A percentile compares a stretch with the other conserved stretches of the same genome.
phyloP scores from a whole-genome alignment of 2,329 filamentous ascomycete species.

The Didymella pomorum region DNA sequence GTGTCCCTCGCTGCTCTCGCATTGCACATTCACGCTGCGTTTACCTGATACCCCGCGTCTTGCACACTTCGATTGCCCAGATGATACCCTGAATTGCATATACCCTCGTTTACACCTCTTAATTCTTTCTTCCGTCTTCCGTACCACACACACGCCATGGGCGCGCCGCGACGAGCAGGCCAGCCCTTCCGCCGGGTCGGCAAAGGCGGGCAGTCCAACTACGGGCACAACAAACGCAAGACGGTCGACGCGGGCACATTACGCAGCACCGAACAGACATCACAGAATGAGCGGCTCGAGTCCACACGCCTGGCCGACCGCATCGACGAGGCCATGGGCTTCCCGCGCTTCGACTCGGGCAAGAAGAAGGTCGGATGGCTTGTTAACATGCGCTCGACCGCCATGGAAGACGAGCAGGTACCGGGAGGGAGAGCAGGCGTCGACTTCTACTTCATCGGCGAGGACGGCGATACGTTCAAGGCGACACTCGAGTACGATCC shows the following conservation, averaged over 20 bases:
- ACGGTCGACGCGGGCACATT: constrained; percentile 81
- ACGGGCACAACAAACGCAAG: constrained; percentile 68
- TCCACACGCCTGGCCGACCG: constrained; percentile 80
- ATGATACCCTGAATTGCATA: constrained; percentile 46
- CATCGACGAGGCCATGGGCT: constrained; percentile 96
- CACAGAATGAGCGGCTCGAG: constrained; percentile 91
- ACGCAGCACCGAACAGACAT: constrained; percentile 82
- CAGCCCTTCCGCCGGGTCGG: constrained; percentile 55
- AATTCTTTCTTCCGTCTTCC: constrained; percentile 26
- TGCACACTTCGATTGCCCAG: constrained; percentile 29
- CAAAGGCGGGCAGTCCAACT: constrained; percentile 52
- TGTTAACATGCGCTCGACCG: constrained; percentile 91
- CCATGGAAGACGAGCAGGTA: constrained; percentile 82
- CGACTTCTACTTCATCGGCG: constrained; percentile 90
- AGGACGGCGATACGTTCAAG: constrained; percentile 87
- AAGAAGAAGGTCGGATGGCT: constrained; percentile 90
- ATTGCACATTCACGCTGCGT: constrained; percentile 22
- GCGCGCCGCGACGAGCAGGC: constrained; percentile 52
- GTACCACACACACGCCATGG: constrained; percentile 48
- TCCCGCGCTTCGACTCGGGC: constrained; percentile 88
- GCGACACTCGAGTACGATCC: constrained; percentile 96
- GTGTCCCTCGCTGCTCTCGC: constrained; percentile 28
- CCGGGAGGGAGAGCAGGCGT: constrained; percentile 87
- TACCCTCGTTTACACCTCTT: constrained; percentile 32
- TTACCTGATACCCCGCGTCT: constrained; percentile 28